phyloP scores from a whole-genome alignment of 768 basidiomycete genomes.

The Gymnopilus junonius region DNA sequence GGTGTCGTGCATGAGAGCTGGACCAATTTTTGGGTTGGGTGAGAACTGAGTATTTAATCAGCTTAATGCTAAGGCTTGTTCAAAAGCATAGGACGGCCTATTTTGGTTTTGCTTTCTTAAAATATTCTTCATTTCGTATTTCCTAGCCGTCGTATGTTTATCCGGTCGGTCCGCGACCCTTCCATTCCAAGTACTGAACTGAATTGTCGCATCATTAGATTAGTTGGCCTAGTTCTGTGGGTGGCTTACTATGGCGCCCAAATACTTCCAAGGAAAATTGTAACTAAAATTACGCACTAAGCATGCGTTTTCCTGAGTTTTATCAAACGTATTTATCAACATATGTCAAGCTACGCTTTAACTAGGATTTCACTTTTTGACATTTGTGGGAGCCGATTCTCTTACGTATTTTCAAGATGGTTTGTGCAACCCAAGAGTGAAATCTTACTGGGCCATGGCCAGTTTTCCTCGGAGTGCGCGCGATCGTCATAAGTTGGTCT shows the following conservation, averaged over 20 bases:
- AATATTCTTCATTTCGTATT: not conserved
- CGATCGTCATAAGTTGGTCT: not conserved
- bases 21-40: not conserved
- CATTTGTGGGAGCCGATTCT: not conserved
- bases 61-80: not conserved
- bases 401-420: not conserved
- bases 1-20: not conserved
- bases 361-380: not conserved
- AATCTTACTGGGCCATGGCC: not conserved
- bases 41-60: not conserved
- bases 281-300: not conserved
- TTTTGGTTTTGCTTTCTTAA: not conserved
- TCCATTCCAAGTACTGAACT: not conserved
- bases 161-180: not conserved
- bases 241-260: not conserved
- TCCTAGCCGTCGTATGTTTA: not conserved
- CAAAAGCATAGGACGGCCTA: not conserved
- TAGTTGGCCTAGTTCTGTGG: not conserved
- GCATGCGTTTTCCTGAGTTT: not conserved
- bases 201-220: not conserved
- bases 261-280: not conserved
- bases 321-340: not conserved
- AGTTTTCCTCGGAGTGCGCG: slow-evolving; percentile 3
- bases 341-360: not conserved
- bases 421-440: not conserved